Evolutionary conservation across 352 stramenopile genomes (phyloP).

Genomic region (Globisporangium nunn): DNA sequence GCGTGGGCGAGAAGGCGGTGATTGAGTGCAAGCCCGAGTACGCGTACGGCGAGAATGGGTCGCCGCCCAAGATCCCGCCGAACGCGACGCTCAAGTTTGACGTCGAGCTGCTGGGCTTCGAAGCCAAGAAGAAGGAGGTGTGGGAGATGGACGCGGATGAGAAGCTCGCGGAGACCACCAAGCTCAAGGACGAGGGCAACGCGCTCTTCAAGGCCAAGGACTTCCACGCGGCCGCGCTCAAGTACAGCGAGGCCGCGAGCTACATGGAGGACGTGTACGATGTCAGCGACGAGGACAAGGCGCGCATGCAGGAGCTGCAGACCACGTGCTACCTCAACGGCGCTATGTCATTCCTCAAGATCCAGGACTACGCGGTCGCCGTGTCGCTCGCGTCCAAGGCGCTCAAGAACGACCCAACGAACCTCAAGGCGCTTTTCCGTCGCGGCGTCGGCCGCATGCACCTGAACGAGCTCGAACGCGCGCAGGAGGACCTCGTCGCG

Average conservation of each 20-base stretch:
- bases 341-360: conserved; percentile 94
- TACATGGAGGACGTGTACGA: conserved; percentile 88
- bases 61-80: conserved; percentile 91
- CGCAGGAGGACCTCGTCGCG: conserved; percentile 83
- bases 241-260: conserved; percentile 69
- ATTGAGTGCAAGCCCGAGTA: conserved; percentile 91
- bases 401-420: conserved; percentile 75
- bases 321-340: conserved; percentile 91
- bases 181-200: conserved; percentile 89
- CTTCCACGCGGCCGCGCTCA: conserved; percentile 80
- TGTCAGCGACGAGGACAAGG: conserved; percentile 78
- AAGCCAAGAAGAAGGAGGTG: conserved; percentile 92
- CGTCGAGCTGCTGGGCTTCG: conserved; percentile 93
- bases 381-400: conserved; percentile 72
- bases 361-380: conserved; percentile 85
- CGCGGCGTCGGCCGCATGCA: conserved; percentile 79
- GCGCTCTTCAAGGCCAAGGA: conserved; percentile 90
- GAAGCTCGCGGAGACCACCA: conserved; percentile 80
- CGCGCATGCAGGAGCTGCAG: conserved; percentile 81
- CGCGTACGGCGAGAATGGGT: conserved; percentile 88
- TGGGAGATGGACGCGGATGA: conserved; percentile 88
- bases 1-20: conserved; percentile 92
- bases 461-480: conserved; percentile 78
- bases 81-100: conserved; percentile 94
- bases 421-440: conserved; percentile 83